A percentile compares a stretch with the other conserved stretches of the same genome.
Evolutionary conservation across 2,329 filamentous ascomycete genomes (phyloP).

Genomic region (Fonsecaea multimorphosa): DNA sequence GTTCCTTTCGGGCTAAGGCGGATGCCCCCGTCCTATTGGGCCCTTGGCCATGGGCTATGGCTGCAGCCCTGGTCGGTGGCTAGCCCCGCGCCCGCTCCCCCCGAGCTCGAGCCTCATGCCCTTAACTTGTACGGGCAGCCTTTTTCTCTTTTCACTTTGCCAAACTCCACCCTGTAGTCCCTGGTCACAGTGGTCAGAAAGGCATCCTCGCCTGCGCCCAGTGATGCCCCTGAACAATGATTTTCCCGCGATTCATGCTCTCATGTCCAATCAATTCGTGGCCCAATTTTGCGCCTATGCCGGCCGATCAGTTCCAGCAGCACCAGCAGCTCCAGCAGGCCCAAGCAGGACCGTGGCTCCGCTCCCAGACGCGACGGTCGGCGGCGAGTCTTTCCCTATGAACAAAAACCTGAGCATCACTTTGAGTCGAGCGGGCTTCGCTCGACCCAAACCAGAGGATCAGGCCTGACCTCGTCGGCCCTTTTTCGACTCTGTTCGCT

Average conservation of each 20-base stretch:
- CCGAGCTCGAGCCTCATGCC: background rate
- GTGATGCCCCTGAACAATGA: constrained; percentile 35
- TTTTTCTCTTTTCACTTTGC: background rate
- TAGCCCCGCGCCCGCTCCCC: constrained; percentile 1
- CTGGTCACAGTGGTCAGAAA: constrained; percentile 15
- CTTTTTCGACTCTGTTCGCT: constrained; percentile 15
- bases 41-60: no score
- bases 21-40: background rate
- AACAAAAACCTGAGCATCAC: constrained; percentile 8
- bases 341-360: constrained; percentile 15
- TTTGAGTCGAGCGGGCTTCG: background rate
- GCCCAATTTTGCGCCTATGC: constrained; percentile 17
- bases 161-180: constrained; percentile 15
- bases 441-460: constrained; percentile 15
- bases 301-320: constrained; percentile 14
- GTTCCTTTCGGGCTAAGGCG: background rate
- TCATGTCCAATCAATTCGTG: constrained; percentile 26
- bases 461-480: constrained; percentile 17
- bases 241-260: constrained; percentile 24
- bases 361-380: constrained; percentile 26
- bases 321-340: background rate
- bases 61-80: background rate
- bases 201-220: constrained; percentile 7
- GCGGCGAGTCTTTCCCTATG: constrained; percentile 12
- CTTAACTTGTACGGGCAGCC: no score